phyloP scores from a whole-genome alignment of 192 early-diverging fungal genomes.

The Phlyctochytrium bullatum region DNA sequence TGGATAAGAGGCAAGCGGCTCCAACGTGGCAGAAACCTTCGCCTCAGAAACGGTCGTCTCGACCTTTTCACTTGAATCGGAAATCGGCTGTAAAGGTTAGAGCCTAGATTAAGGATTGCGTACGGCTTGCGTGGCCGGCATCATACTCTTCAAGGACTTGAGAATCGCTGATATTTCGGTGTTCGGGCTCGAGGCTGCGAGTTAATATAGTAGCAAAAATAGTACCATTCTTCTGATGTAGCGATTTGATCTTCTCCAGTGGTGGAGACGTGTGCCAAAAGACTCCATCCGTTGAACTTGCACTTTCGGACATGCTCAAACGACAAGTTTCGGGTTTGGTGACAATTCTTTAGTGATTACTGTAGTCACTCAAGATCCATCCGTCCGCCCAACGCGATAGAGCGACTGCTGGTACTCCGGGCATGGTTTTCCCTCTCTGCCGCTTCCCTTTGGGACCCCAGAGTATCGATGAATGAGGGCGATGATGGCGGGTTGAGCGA shows the following conservation, averaged over 20 bases:
- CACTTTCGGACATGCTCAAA: background rate
- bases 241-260: background rate
- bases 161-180: background rate
- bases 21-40: background rate
- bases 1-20: too few species aligned
- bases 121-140: background rate
- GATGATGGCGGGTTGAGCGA: too few species aligned
- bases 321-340: too few species aligned
- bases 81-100: background rate
- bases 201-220: background rate
- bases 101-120: background rate
- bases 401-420: too few species aligned
- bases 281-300: background rate
- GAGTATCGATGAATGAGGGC: too few species aligned
- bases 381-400: too few species aligned
- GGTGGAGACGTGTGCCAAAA: background rate
- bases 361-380: too few species aligned
- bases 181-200: background rate
- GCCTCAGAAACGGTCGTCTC: background rate
- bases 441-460: too few species aligned
- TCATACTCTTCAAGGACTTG: background rate
- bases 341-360: too few species aligned
- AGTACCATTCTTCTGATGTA: background rate
- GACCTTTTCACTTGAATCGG: too few species aligned
- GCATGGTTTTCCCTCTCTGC: too few species aligned